phyloP scores from a whole-genome alignment of 345 rosid genomes.

The thale cress (Arabidopsis thaliana) region DNA sequence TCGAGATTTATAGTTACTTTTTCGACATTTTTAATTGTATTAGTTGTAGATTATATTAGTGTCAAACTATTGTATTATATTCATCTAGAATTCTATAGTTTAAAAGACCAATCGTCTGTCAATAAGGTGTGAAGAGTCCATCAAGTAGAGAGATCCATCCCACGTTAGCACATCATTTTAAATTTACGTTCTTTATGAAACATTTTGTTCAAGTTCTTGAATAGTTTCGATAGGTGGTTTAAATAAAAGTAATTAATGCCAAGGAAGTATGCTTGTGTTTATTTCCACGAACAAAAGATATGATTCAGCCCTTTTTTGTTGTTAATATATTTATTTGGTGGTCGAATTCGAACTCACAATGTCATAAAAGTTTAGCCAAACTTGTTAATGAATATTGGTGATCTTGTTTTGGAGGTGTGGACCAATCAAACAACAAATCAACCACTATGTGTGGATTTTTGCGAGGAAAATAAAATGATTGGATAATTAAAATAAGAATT shows the following conservation, averaged over 20 bases:
- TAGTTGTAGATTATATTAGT: too few species aligned
- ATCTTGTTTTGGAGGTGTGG: constrained; percentile 17
- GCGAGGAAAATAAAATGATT: constrained; percentile 8
- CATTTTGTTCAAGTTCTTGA: not conserved
- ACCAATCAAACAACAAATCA: constrained; percentile 26
- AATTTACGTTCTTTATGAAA: not conserved
- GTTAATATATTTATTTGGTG: not conserved
- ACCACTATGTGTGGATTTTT: constrained; percentile 25
- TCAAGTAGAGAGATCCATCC: constrained; percentile 29
- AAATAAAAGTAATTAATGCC: not conserved
- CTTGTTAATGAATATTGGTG: constrained; percentile 1
- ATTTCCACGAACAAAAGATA: not conserved
- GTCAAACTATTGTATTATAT: constrained; percentile 30
- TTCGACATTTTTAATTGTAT: not conserved
- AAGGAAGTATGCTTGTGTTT: not conserved
- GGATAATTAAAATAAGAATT: constrained; percentile 26
- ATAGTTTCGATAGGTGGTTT: not conserved
- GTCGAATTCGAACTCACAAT: too few species aligned
- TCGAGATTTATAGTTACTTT: constrained; percentile 37
- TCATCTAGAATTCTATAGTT: not conserved
- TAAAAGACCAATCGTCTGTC: constrained; percentile 30
- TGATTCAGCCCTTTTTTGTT: not conserved
- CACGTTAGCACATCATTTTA: constrained; percentile 4
- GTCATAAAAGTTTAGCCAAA: not conserved
- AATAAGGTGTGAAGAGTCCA: constrained; percentile 39